Evolutionary conservation across 768 basidiomycete species (phyloP).

Genomic region (Kwoniella sp.): DNA sequence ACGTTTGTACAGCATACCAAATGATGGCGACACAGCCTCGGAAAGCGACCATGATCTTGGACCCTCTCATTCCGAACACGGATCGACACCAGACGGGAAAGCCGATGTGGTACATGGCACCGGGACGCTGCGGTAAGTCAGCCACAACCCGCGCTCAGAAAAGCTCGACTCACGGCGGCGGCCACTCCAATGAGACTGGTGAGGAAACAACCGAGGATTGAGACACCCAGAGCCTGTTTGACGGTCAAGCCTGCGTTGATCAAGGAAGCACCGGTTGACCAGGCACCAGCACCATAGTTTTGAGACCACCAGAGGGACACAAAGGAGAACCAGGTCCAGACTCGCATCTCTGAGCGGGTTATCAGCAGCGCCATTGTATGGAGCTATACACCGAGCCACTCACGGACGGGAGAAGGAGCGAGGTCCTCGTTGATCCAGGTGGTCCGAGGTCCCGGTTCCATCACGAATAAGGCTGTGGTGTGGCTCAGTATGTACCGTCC

Average conservation of each 20-base stretch:
- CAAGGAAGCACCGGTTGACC: conserved; percentile 10
- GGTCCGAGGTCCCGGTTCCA: background rate
- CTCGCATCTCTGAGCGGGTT: background rate
- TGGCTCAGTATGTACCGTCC: too few relatives aligned
- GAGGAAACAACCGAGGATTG: conserved; percentile 2
- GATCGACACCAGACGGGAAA: conserved; percentile 53
- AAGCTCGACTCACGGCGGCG: background rate
- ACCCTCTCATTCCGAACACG: conserved; percentile 70
- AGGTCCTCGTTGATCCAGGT: background rate
- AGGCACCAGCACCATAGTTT: background rate
- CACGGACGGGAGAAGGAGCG: background rate
- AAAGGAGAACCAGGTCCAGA: background rate
- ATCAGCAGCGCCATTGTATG: too few relatives aligned
- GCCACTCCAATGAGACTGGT: conserved; percentile 3
- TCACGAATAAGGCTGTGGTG: background rate
- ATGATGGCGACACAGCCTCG: conserved; percentile 32
- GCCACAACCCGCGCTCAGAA: background rate
- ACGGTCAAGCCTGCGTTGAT: conserved; percentile 7
- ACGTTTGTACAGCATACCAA: conserved; percentile 17
- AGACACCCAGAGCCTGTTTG: conserved; percentile 1
- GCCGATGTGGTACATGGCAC: conserved; percentile 8
- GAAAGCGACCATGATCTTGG: conserved; percentile 66
- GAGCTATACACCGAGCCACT: too few relatives aligned
- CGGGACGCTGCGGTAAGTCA: background rate
- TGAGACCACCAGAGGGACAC: background rate